These are phyloP conservation scores for Chaetomium fimeti DNA, from an alignment of 495 filamentous ascomycete species.

Conservation along the genomic window DNA sequence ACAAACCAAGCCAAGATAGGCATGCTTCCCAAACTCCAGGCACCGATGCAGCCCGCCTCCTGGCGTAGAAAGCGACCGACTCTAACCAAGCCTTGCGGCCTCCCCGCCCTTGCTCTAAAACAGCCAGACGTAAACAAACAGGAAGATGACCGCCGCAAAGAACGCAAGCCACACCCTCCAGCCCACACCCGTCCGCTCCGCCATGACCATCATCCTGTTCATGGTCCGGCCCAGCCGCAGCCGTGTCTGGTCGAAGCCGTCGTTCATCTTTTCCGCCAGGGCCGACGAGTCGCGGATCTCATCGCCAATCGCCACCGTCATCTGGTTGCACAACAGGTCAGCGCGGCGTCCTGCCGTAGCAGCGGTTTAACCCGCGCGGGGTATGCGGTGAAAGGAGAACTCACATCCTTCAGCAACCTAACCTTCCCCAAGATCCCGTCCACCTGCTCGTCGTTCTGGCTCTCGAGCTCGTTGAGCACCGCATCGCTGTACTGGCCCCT, in stretches of 20 bases:
- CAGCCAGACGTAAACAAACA: slow-evolving; percentile 93
- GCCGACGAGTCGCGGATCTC: slow-evolving; percentile 86
- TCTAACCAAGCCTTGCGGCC: slow-evolving; percentile 1
- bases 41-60: slow-evolving; percentile 24
- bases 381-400: slow-evolving; percentile 36
- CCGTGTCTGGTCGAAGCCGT: slow-evolving; percentile 82
- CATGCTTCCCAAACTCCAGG: slow-evolving; percentile 28
- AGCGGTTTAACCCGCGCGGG: too few relatives aligned
- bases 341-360: neutral
- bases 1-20: slow-evolving; percentile 12
- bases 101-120: slow-evolving; percentile 49
- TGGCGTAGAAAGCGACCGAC: neutral
- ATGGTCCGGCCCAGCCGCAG: slow-evolving; percentile 82
- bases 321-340: slow-evolving; percentile 46
- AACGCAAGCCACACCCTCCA: slow-evolving; percentile 93
- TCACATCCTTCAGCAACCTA: slow-evolving; percentile 83
- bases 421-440: slow-evolving; percentile 91
- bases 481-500: slow-evolving; percentile 91
- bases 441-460: slow-evolving; percentile 89
- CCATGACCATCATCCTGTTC: slow-evolving; percentile 96
- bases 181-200: slow-evolving; percentile 83
- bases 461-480: slow-evolving; percentile 89
- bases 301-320: slow-evolving; percentile 88
- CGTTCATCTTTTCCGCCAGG: slow-evolving; percentile 85
- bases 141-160: slow-evolving; percentile 70